Evolutionary conservation across 2,329 filamentous ascomycete species (phyloP), one percentile per base, ranked within the genome.

Genomic region (Xylariaceae sp.): DNA sequence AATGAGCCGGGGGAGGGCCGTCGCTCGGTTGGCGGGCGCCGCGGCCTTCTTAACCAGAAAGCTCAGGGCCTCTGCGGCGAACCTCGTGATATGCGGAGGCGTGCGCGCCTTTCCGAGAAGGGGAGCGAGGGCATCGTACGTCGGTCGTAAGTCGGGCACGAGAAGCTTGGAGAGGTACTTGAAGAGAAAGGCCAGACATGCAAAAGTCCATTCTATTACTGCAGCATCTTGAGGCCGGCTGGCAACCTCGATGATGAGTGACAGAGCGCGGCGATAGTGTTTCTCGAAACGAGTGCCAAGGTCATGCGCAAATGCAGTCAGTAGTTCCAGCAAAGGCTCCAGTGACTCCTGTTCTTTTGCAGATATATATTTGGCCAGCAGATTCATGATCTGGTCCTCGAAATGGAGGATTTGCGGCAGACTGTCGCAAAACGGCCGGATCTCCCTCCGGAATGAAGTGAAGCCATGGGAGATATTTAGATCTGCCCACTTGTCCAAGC

Each of bases 141-240:
- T 80, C 29, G 90, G 87, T 41, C 84, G 72, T 42, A 98, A 63
- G 53, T 98, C 85, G 4, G 87, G 82, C 0, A 92, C 83, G 15
- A 98, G 63, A 1, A 96, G 72, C 43, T 86, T 80, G 2, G 88
- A 93, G 5, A 98, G 74, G 53, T 96, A 96, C 56, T 98, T 98
- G 74, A 98, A 95, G 25, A 96, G 69, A 69, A 93, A 98, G 29
- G 92, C 88, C 36, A 98, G 68, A 47, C 86, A 89, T 10, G 82
- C 87, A 61, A 98, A 98, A 32, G 86, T 90, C 89, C 90, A 96
- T 63, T 98, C 92, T 32, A 96, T 85, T n/a, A 93, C 88, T 43
- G 89, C 85, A 17, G 85, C 80, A 51, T 85, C 82, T 36, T 83
- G 72, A 33, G 85, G 77, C 49, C 77, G 83, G 34, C 80, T 80